Conservation (phyloP, 2,329 filamentous ascomycete genomes). For the Blastomyces silverae region DNA sequence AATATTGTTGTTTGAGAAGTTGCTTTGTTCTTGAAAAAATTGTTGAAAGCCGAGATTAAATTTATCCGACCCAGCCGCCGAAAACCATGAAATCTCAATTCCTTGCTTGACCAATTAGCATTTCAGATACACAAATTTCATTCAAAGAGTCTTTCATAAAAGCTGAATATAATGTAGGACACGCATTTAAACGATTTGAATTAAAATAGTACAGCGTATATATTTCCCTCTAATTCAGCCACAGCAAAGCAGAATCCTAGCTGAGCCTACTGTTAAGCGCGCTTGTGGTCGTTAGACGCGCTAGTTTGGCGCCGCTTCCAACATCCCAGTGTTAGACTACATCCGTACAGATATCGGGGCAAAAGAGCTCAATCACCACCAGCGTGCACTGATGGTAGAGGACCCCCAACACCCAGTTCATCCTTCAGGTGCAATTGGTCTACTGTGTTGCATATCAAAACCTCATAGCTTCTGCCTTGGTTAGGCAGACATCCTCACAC, state of each 20-base stretch:
- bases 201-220: not conserved
- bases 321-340: too few relatives aligned
- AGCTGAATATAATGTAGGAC: not conserved
- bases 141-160: not conserved
- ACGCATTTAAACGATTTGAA: not conserved
- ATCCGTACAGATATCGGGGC: too few relatives aligned
- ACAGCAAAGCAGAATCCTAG: not conserved
- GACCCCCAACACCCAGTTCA: too few relatives aligned
- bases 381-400: too few relatives aligned
- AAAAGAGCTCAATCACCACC: too few relatives aligned
- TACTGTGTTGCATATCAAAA: not conserved
- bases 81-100: not conserved
- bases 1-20: slow-evolving; percentile 3
- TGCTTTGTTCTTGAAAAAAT: not conserved
- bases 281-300: not conserved
- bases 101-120: not conserved
- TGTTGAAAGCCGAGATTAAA: not conserved
- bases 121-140: not conserved
- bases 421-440: too few relatives aligned
- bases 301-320: not conserved
- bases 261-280: not conserved
- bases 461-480: not conserved
- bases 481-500: not conserved
- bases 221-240: not conserved
- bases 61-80: slow-evolving; percentile 2